Conservation (phyloP, 2,329 filamentous ascomycete genomes). For the Pseudomassariella vexata region DNA sequence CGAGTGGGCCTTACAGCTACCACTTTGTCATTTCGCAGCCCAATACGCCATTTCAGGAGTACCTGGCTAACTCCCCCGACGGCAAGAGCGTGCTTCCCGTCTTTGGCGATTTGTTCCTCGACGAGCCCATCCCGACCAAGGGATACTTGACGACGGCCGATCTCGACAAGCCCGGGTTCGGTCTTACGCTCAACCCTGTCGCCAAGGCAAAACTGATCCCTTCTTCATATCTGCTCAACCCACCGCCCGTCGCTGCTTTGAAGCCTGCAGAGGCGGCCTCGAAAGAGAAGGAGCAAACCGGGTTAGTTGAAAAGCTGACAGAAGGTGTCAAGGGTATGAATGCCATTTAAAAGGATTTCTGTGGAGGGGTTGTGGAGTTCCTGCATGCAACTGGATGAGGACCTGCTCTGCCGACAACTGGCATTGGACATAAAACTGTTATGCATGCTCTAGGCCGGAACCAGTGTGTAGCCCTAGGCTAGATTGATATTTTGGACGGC, state of each 20-base stretch:
- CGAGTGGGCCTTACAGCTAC: conserved; percentile 89
- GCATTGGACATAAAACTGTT: too few species aligned
- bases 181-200: conserved; percentile 76
- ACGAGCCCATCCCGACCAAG: conserved; percentile 82
- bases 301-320: conserved; percentile 13
- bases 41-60: conserved; percentile 93
- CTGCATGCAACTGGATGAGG: too few species aligned
- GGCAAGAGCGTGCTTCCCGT: conserved; percentile 86
- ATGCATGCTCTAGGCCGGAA: too few species aligned
- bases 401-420: too few species aligned
- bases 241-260: conserved; percentile 47
- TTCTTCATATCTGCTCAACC: conserved; percentile 65
- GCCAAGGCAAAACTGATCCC: conserved; percentile 68
- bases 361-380: too few species aligned
- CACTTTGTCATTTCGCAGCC: conserved; percentile 92
- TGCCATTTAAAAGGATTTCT: too few species aligned
- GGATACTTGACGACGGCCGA: conserved; percentile 75
- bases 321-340: conserved; percentile 16
- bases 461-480: too few species aligned
- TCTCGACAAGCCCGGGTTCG: conserved; percentile 86
- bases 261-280: conserved; percentile 21
- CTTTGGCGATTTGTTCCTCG: conserved; percentile 83
- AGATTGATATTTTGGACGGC: too few species aligned
- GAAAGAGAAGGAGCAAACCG: conserved; percentile 7
- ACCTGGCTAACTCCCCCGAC: conserved; percentile 87